Evolutionary conservation across 2,329 filamentous ascomycete species (phyloP), one percentile per base, ranked within the genome.

Genomic region (Colletotrichum destructivum): DNA sequence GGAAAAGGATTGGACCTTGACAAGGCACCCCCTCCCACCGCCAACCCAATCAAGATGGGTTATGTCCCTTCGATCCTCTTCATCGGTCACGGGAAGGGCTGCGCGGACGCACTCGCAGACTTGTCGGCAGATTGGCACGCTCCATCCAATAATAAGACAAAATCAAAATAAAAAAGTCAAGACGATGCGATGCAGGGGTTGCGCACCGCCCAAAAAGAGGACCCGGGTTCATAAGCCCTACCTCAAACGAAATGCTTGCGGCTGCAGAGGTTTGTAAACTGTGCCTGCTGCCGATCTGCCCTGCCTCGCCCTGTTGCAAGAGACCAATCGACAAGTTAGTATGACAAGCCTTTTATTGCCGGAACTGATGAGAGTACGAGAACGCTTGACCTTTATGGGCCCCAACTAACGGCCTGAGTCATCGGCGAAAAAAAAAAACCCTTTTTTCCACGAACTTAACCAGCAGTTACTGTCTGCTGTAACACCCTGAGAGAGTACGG

Each of bases 131-230:
- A 12, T 11, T 38, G 35, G 35, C 2, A 2, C 2, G 35, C 35
- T 11, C 35, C 35, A 38, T 38, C 35, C 35, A 8, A 26, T 42
- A 7, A 23, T 13, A 42, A 18, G 35, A 16, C 7, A 6, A 60
- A 21, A 4, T 13, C 35, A 11, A 38, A 38, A 11, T 38, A 2
- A 38, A 38, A 38, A 13, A 59, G 16, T 15, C 21, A 59, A 26
- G 38, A 21, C 38, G 38, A 26, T 44, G 55, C 35, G 40, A 69
- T 69, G 61, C 54, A 69, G 66, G 26, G 44, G 61, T n/a, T 23
- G 57, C 31, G 40, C 6, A 9, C 54, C 31, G 21, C 35, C 54
- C 54, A 56, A 15, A 23, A 56, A 56, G 35, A 57, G 55, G 55
- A 40, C 35, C 38, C 21, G n/a, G 55, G n/a, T 57, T 26, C 35